Conservation (phyloP, 164 flowering plant species). For the Protea cynaroides region DNA sequence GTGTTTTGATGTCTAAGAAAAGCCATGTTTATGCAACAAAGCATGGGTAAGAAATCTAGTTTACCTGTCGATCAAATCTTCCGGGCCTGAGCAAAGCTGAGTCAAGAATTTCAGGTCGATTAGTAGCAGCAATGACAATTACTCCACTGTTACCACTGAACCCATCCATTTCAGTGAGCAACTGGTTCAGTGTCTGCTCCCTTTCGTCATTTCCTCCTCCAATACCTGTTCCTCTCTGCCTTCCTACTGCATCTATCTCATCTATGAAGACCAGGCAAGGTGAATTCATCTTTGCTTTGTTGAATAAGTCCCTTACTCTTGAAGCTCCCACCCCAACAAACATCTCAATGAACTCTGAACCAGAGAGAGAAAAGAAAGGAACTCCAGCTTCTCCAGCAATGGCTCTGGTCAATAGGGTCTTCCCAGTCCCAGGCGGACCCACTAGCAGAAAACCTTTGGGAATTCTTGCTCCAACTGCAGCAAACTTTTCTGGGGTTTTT, state of each 20-base stretch:
- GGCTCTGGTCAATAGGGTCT: constrained; percentile 66
- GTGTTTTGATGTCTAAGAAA: background rate
- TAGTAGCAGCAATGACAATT: constrained; percentile 78
- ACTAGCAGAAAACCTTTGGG: constrained; percentile 65
- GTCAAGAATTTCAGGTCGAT: constrained; percentile 66
- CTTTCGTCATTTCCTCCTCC: constrained; percentile 76
- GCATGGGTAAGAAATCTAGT: background rate
- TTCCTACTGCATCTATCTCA: constrained; percentile 75
- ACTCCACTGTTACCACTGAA: constrained; percentile 57
- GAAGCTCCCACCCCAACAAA: constrained; percentile 78
- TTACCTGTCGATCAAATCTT: constrained; percentile 67
- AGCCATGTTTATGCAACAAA: background rate
- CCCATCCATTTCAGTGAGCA: constrained; percentile 79
- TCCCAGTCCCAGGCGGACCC: constrained; percentile 78
- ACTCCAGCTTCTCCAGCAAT: constrained; percentile 83
- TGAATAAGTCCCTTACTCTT: constrained; percentile 67
- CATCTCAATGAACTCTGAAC: constrained; percentile 73
- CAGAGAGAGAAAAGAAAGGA: constrained; percentile 66
- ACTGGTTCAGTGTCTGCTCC: constrained; percentile 64
- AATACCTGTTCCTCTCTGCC: constrained; percentile 64
- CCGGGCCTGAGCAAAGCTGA: constrained; percentile 68
- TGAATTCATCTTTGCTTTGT: constrained; percentile 50
- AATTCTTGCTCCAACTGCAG: constrained; percentile 56
- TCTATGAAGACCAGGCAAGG: constrained; percentile 73
- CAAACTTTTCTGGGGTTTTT: constrained; percentile 54